A percentile compares a stretch with the other conserved stretches of the same genome.
Conservation (phyloP, 129 eudicot species). For the Artemisia argyi region DNA sequence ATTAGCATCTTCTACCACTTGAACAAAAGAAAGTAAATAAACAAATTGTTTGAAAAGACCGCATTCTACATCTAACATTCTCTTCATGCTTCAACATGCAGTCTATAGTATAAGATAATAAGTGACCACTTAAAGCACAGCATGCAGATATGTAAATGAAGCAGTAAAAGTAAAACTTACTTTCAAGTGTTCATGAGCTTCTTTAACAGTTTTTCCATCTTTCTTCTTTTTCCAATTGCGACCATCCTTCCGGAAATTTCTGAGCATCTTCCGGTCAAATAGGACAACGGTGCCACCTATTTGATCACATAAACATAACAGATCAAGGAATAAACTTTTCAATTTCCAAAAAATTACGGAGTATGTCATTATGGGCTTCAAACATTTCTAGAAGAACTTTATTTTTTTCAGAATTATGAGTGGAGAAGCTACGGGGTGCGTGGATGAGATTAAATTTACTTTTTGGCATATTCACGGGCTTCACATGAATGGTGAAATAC, state of each 20-base stretch:
- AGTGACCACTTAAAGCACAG: neutral
- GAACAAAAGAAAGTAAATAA: too few relatives aligned
- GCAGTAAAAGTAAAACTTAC: constrained; percentile 34
- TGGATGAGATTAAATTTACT: constrained; percentile 42
- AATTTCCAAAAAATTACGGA: neutral
- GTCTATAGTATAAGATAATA: neutral
- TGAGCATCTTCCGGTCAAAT: constrained; percentile 88
- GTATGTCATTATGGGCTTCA: constrained; percentile 1
- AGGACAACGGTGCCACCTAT: constrained; percentile 86
- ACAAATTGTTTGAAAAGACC: too few relatives aligned
- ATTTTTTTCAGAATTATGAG: constrained; percentile 4
- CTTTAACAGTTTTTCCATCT: constrained; percentile 96
- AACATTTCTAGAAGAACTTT: neutral
- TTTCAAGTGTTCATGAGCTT: constrained; percentile 97
- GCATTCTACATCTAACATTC: neutral
- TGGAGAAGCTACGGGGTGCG: neutral
- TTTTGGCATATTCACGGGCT: constrained; percentile 81
- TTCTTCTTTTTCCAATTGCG: constrained; percentile 96
- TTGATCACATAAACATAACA: constrained; percentile 15
- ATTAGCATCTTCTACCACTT: too few relatives aligned
- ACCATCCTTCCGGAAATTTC: constrained; percentile 96
- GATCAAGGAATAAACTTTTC: constrained; percentile 2
- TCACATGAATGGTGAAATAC: constrained; percentile 62
- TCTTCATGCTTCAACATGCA: constrained; percentile 1
- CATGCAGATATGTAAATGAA: constrained; percentile 1